phyloP scores from a whole-genome alignment of 805 yeast genomes.

The Starmera pachycereana region DNA sequence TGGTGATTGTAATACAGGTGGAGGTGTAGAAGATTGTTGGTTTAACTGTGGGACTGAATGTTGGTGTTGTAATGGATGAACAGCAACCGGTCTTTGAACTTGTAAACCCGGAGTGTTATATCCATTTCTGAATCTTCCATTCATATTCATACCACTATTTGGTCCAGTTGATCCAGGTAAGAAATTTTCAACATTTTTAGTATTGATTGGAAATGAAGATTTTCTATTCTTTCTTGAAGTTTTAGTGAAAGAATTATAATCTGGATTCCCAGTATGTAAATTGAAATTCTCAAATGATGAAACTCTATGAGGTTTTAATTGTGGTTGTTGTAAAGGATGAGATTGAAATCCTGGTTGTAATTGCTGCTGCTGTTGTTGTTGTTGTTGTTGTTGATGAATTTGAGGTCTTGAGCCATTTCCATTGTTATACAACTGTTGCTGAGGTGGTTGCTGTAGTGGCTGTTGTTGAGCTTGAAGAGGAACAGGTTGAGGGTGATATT shows the following conservation, averaged over 20 bases:
- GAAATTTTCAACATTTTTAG: constrained; percentile 3
- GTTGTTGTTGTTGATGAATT: constrained; percentile 7
- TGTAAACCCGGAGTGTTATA: neutral
- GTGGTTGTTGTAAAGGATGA: constrained; percentile 3
- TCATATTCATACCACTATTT: neutral
- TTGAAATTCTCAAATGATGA: too few relatives aligned
- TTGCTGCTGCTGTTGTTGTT: constrained; percentile 5
- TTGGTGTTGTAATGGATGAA: neutral
- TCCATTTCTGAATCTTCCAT: neutral
- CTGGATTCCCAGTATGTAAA: too few relatives aligned
- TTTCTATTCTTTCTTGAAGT: constrained; percentile 37
- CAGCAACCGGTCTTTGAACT: constrained; percentile 1
- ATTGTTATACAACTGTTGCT: constrained; percentile 15
- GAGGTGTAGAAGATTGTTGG: neutral
- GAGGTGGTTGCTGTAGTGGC: constrained; percentile 5
- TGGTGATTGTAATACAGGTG: neutral
- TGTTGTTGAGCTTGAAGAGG: constrained; percentile 4
- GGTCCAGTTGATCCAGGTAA: constrained; percentile 1
- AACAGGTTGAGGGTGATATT: neutral
- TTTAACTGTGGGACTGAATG: neutral
- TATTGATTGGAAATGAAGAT: constrained; percentile 24
- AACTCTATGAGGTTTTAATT: neutral
- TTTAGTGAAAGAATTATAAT: constrained; percentile 15
- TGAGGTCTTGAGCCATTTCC: constrained; percentile 13
- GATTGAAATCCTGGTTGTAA: constrained; percentile 4